Percentiles rank a stretch among this genome's conserved stretches.
Conservation (phyloP, 1,284 basidiomycete species). For the Papiliotrema flavescens region DNA sequence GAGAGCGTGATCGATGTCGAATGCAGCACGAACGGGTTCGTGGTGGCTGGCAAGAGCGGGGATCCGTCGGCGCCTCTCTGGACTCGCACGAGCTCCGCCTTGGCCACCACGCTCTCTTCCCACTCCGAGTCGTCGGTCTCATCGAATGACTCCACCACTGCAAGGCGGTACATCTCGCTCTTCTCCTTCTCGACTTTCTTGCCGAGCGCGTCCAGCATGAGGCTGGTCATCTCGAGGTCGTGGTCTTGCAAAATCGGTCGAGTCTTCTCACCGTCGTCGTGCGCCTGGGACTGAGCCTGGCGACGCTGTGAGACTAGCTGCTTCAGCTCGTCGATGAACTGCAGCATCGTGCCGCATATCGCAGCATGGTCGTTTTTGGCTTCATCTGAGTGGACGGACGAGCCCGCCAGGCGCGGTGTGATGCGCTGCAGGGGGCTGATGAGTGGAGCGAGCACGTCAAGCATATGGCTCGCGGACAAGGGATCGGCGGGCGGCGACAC, state of each 20-base stretch:
- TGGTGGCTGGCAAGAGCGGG: not conserved
- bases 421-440: constrained; percentile 14
- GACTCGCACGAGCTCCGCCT: not conserved
- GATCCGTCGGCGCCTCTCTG: not conserved
- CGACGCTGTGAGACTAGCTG: not conserved
- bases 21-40: constrained; percentile 4
- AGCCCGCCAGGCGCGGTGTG: not conserved
- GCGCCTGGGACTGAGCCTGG: too few relatives aligned
- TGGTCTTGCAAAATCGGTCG: constrained; percentile 5
- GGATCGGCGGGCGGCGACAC: too few relatives aligned
- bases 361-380: not conserved
- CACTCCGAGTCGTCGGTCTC: not conserved
- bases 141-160: not conserved
- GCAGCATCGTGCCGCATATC: not conserved
- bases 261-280: too few relatives aligned
- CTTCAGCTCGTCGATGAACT: not conserved
- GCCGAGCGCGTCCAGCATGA: constrained; percentile 24
- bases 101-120: not conserved
- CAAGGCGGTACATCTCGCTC: not conserved
- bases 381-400: not conserved
- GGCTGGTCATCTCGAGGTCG: constrained; percentile 25
- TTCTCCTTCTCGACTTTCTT: constrained; percentile 27
- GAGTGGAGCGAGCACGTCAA: constrained; percentile 17
- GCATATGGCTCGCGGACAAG: not conserved
- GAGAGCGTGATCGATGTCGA: not conserved